These are phyloP conservation scores for Venturia oleaginea DNA, from an alignment of 2,329 filamentous ascomycete species.

Conservation along the genomic window DNA sequence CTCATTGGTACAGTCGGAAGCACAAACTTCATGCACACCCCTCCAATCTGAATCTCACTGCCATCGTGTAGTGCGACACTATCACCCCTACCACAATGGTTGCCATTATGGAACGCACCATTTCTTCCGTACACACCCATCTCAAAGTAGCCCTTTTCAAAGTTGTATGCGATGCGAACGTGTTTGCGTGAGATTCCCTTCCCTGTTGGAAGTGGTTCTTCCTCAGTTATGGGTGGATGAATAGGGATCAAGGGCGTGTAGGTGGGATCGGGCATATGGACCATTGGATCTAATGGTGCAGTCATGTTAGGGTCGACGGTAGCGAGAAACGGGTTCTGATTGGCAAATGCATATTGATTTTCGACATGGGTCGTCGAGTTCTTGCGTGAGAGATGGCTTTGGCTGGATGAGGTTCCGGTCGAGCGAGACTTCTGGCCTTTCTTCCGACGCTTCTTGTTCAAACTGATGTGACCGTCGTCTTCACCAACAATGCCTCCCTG, in stretches of 20 bases:
- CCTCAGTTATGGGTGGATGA: constrained; percentile 51
- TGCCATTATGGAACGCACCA: constrained; percentile 59
- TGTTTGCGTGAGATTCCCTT: constrained; percentile 68
- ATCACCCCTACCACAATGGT: constrained; percentile 44
- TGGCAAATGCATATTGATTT: constrained; percentile 2
- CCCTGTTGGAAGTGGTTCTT: constrained; percentile 37
- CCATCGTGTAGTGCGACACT: constrained; percentile 53
- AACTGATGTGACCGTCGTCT: constrained; percentile 17
- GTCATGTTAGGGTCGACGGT: constrained; percentile 13
- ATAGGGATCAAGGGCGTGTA: constrained; percentile 54
- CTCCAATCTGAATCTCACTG: constrained; percentile 61
- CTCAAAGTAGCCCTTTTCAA: constrained; percentile 54
- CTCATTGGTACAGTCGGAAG: constrained; percentile 55
- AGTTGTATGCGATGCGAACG: constrained; percentile 62
- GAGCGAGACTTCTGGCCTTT: constrained; percentile 8
- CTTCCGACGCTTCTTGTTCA: constrained; percentile 7
- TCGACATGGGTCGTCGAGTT: constrained; percentile 4
- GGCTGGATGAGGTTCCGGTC: constrained; percentile 9
- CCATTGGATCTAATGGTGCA: constrained; percentile 11
- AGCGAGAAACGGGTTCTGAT: not conserved
- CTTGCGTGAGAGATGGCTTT: constrained; percentile 12
- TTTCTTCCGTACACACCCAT: constrained; percentile 55
- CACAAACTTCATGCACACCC: constrained; percentile 58
- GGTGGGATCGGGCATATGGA: constrained; percentile 11
- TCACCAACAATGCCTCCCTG: constrained; percentile 21